Base-by-base conservation (phyloP, 2,329 filamentous ascomycete genomes). In the Ceratocystis colombiana region DNA sequence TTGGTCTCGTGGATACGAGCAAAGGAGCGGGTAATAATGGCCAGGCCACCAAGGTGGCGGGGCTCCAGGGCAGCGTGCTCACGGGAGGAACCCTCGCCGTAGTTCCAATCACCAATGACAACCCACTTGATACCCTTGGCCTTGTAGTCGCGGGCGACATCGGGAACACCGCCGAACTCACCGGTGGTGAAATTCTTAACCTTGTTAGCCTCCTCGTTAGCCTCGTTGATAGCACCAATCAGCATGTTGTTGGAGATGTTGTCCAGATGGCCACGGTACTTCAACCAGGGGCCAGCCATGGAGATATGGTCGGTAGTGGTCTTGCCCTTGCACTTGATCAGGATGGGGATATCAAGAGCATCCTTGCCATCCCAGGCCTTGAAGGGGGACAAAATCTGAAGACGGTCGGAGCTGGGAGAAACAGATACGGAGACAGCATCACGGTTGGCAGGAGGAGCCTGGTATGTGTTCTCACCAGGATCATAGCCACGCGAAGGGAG, bases 211-310 rank as follows among this genome's bases (percentile, higher is more conserved):
- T 97, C 90, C 68, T 88, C 90, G 79, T 97, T 99, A 74, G 89
- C 92, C 73, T 88, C 87, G 80, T 96, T 99, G 80, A 91, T 90
- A 74, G 94, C 94, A 80, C 93, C 93, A 73, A 97, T 96, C 77
- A 97, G 80, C 90, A 96, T 96, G 85, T 97, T 97, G 87, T 97
- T 96, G 76, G 92, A 96, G 80, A 97, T 96, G 85, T 97, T 97
- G 85, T 96, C 93, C 74, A 97, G 84, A 77, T 97, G 93, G 70
- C 93, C 93, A 84, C 93, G 90, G 85, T 96, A 97, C 84, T 96
- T 96, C 77, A 97, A 82, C 92, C 92, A 96, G 69, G 92, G 91
- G 71, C 92, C 91, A 71, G 91, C 92, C 90, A 96, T 95, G 69
- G 91, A 96, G 79, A 96, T 96, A 81, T 96, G 91, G 75, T 96